Evolutionary conservation across 768 basidiomycete genomes (phyloP).

Genomic region (Hemileccinum impolitum): DNA sequence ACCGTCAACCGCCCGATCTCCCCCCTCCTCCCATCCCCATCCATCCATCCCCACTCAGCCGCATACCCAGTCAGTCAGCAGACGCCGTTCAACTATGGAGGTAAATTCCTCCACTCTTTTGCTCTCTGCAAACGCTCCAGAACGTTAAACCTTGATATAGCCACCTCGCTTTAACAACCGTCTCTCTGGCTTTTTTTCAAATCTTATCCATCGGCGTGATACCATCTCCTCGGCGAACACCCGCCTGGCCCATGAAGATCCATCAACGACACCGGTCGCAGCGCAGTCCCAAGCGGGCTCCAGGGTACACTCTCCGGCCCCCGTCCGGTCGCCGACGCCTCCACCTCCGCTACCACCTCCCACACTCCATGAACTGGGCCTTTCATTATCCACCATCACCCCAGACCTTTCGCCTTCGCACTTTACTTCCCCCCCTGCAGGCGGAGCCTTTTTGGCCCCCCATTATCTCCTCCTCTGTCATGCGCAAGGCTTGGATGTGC

Average conservation of each 20-base stretch:
- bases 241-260: conserved; percentile 35
- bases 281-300: conserved; percentile 38
- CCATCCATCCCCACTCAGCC: not conserved
- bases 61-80: conserved; percentile 16
- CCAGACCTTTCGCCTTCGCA: conserved; percentile 69
- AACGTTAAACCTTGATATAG: conserved; percentile 12
- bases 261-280: conserved; percentile 24
- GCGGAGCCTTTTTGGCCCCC: conserved; percentile 76
- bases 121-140: conserved; percentile 3
- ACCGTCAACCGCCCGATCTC: conserved; percentile 33
- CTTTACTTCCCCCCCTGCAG: conserved; percentile 71
- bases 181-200: conserved; percentile 82
- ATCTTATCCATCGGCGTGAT: conserved; percentile 73
- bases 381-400: conserved; percentile 66
- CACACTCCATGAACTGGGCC: conserved; percentile 69
- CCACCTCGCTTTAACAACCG: conserved; percentile 66
- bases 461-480: conserved; percentile 84
- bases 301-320: conserved; percentile 53
- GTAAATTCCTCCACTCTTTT: conserved; percentile 34
- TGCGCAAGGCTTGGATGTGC: conserved; percentile 79
- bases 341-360: conserved; percentile 73
- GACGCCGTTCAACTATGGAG: conserved; percentile 57
- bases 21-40: conserved; percentile 8
- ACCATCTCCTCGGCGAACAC: conserved; percentile 27
- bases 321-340: conserved; percentile 57